Evolutionary conservation across 2,329 filamentous ascomycete genomes (phyloP).

Genomic region (Claviceps sp.): DNA sequence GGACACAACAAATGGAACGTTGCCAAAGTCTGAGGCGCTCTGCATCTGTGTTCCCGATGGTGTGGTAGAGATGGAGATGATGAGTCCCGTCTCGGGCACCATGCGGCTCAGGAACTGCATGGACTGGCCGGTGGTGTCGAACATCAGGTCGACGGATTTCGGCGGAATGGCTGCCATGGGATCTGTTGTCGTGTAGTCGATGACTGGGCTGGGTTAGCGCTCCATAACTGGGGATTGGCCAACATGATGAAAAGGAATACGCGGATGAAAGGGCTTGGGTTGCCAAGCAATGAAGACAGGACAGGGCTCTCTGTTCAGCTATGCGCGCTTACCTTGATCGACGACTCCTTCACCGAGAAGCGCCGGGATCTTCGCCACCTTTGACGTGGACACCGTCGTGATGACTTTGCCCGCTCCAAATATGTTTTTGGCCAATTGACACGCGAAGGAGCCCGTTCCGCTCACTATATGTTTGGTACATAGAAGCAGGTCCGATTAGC

Average conservation of each 20-base stretch:
- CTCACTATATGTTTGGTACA: conserved; percentile 6
- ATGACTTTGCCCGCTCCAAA: conserved; percentile 30
- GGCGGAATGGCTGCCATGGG: conserved; percentile 15
- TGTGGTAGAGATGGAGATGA: conserved; percentile 22
- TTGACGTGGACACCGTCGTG: conserved; percentile 29
- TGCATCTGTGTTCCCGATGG: conserved; percentile 24
- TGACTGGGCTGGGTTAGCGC: conserved; percentile 7
- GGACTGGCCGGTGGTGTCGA: conserved; percentile 25
- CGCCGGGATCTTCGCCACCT: conserved; percentile 22
- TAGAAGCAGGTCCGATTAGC: background rate
- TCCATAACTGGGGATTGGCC: too few relatives aligned
- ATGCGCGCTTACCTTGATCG: conserved; percentile 17
- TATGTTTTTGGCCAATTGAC: conserved; percentile 30
- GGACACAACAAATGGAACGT: conserved; percentile 13
- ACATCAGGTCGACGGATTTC: conserved; percentile 27
- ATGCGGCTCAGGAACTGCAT: conserved; percentile 23
- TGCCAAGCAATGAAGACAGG: background rate
- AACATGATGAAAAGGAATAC: background rate
- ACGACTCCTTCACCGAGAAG: conserved; percentile 24
- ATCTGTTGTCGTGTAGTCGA: conserved; percentile 13
- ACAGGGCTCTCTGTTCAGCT: background rate
- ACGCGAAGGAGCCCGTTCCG: conserved; percentile 14
- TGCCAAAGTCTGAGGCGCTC: conserved; percentile 13
- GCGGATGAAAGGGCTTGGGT: background rate
- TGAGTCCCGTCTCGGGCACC: conserved; percentile 18